These are phyloP conservation scores for Debaryomycetaceae sp. DNA, from an alignment of 1,139 yeast genomes.

Conservation along the genomic window DNA sequence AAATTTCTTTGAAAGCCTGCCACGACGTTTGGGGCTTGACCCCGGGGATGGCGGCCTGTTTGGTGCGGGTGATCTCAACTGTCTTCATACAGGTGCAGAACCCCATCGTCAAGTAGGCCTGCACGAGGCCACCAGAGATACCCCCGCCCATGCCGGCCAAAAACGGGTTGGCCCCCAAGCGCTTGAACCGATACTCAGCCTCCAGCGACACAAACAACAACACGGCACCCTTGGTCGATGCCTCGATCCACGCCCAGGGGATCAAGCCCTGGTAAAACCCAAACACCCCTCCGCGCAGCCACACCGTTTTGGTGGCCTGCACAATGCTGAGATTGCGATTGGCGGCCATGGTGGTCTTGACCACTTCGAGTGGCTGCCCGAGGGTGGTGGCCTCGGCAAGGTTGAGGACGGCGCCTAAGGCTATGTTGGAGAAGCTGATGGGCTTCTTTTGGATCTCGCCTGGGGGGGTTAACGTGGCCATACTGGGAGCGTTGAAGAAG, in stretches of 20 bases:
- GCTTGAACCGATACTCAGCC: slow-evolving; percentile 73
- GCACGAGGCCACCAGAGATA: slow-evolving; percentile 92
- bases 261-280: slow-evolving; percentile 97
- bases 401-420: slow-evolving; percentile 91
- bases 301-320: slow-evolving; percentile 69
- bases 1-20: slow-evolving; percentile 82
- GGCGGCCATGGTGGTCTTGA: slow-evolving; percentile 98
- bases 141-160: slow-evolving; percentile 93
- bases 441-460: slow-evolving; percentile 68
- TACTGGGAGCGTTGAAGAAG: too few relatives aligned
- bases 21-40: slow-evolving; percentile 69
- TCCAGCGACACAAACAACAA: slow-evolving; percentile 88
- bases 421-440: slow-evolving; percentile 80
- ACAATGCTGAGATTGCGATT: slow-evolving; percentile 68
- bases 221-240: slow-evolving; percentile 99
- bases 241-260: slow-evolving; percentile 99
- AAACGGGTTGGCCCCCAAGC: slow-evolving; percentile 65
- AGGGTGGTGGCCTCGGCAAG: slow-evolving; percentile 89
- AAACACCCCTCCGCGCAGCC: slow-evolving; percentile 87
- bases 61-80: slow-evolving; percentile 88
- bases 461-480: too few relatives aligned
- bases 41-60: slow-evolving; percentile 68
- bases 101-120: slow-evolving; percentile 94
- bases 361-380: slow-evolving; percentile 95
- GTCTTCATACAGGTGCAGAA: slow-evolving; percentile 98